Evolutionary conservation across 1,139 yeast genomes (phyloP).

Genomic region (Magnusiomyces sp.): DNA sequence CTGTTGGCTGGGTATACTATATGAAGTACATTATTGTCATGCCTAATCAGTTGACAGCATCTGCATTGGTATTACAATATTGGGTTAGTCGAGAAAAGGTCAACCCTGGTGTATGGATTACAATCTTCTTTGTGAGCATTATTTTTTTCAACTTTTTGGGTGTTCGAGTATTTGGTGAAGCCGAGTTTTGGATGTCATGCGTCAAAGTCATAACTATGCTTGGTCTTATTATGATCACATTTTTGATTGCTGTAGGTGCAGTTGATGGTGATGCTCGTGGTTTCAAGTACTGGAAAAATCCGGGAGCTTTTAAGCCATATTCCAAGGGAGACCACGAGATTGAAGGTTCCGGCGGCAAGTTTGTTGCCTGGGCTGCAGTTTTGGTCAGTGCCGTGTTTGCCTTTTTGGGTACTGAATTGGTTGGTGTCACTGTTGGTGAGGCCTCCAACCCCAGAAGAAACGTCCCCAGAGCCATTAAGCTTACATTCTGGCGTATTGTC

Average conservation of each 20-base stretch:
- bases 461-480: constrained; percentile 72
- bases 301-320: constrained; percentile 52
- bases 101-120: constrained; percentile 64
- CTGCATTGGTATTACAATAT: constrained; percentile 51
- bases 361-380: constrained; percentile 58
- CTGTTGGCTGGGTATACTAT: constrained; percentile 61
- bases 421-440: constrained; percentile 71
- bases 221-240: constrained; percentile 61
- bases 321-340: constrained; percentile 23
- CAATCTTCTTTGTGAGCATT: constrained; percentile 53
- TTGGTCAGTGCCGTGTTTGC: constrained; percentile 43
- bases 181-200: constrained; percentile 61
- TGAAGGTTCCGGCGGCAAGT: constrained; percentile 40
- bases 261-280: constrained; percentile 55
- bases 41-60: constrained; percentile 51
- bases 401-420: constrained; percentile 71
- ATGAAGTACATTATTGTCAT: constrained; percentile 57
- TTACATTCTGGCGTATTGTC: constrained; percentile 53
- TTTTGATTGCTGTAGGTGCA: constrained; percentile 67
- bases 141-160: constrained; percentile 50
- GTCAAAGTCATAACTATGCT: constrained; percentile 61
- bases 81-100: constrained; percentile 45
- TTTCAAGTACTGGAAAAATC: constrained; percentile 56
- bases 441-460: constrained; percentile 66
- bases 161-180: constrained; percentile 56